phyloP scores from a whole-genome alignment of 768 basidiomycete genomes.

The Coprinopsis strossmayeri region DNA sequence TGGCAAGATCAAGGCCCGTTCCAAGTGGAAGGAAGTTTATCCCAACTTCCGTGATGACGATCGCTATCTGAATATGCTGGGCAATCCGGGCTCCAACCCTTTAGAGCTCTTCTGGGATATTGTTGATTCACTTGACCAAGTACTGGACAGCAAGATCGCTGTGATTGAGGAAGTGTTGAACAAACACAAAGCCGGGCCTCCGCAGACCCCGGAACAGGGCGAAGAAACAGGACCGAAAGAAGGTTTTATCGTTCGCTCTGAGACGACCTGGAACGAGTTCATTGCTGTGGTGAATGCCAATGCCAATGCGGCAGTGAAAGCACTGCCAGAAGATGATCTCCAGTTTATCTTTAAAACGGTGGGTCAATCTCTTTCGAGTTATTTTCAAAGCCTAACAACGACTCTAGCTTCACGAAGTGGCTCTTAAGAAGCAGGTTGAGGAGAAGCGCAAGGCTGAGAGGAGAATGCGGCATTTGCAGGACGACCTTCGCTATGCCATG shows the following conservation, averaged over 20 bases:
- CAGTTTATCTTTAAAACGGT: constrained; percentile 59
- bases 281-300: constrained; percentile 47
- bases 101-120: constrained; percentile 95
- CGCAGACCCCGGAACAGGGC: constrained; percentile 25
- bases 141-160: constrained; percentile 73
- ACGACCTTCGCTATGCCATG: constrained; percentile 93
- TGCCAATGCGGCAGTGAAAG: constrained; percentile 42
- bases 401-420: constrained; percentile 62
- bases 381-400: background rate
- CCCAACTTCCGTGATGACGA: constrained; percentile 68
- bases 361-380: constrained; percentile 8
- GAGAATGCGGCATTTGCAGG: constrained; percentile 80
- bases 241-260: constrained; percentile 37
- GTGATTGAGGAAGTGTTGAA: constrained; percentile 57
- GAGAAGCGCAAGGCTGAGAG: constrained; percentile 86
- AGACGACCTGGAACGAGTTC: constrained; percentile 66
- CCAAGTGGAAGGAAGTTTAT: constrained; percentile 91
- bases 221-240: constrained; percentile 20
- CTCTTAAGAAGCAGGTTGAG: constrained; percentile 70
- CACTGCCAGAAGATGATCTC: constrained; percentile 47
- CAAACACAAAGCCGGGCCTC: constrained; percentile 31
- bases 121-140: constrained; percentile 82
- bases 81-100: constrained; percentile 90
- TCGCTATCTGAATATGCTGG: constrained; percentile 84
- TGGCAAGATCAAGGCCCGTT: constrained; percentile 69